Percentiles rank a stretch among this genome's conserved stretches.
Conservation (phyloP, 73 alveolate species). For the Blepharisma japonicum region DNA sequence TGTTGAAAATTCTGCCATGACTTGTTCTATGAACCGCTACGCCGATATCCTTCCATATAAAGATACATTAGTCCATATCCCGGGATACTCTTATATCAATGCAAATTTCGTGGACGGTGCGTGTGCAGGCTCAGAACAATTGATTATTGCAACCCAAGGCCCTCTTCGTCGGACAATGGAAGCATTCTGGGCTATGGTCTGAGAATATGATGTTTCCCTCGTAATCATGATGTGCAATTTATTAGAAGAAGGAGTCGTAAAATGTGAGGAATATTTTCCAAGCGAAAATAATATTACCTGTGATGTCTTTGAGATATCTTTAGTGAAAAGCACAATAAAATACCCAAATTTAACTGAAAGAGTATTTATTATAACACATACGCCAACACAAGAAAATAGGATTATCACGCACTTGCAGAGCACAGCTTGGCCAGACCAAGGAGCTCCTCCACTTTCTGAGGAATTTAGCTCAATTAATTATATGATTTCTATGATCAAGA, state of each 20-base stretch:
- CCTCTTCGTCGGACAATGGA: slow-evolving; percentile 43
- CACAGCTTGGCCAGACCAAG: slow-evolving; percentile 94
- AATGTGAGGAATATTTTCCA: slow-evolving; percentile 31
- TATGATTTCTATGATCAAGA: slow-evolving; percentile 31
- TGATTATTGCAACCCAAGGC: slow-evolving; percentile 58
- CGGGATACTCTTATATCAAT: slow-evolving; percentile 38
- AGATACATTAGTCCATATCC: slow-evolving; percentile 1
- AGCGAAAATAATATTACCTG: not conserved
- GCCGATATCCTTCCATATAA: slow-evolving; percentile 31
- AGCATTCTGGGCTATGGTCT: slow-evolving; percentile 59
- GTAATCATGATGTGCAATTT: slow-evolving; percentile 22
- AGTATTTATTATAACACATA: not conserved
- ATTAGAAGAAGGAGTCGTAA: slow-evolving; percentile 11
- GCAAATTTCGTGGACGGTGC: slow-evolving; percentile 47
- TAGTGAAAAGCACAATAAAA: not conserved
- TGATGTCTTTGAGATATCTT: slow-evolving; percentile 19
- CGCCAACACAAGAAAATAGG: slow-evolving; percentile 1
- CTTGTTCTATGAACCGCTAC: slow-evolving; percentile 7
- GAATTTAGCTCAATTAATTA: slow-evolving; percentile 45
- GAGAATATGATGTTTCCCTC: slow-evolving; percentile 35
- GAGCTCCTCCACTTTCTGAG: slow-evolving; percentile 69
- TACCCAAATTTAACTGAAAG: not conserved
- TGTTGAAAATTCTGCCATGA: slow-evolving; percentile 1
- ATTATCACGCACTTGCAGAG: slow-evolving; percentile 57
- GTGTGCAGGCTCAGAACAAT: slow-evolving; percentile 33